Conservation (phyloP, 179 eudicot species). For the Silene coronaria region DNA sequence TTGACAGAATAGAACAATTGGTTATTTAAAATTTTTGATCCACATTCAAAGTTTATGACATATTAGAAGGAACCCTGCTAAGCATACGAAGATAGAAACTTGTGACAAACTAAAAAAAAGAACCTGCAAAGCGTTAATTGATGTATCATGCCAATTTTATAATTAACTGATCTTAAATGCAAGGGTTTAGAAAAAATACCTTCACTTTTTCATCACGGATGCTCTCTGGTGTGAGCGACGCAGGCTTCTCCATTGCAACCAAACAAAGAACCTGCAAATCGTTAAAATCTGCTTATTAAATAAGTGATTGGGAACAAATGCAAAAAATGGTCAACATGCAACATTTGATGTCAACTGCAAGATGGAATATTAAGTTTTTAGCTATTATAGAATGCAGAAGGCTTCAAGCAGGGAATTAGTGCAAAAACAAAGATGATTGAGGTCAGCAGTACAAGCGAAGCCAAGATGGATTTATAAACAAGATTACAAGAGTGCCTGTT, state of each 20-base stretch:
- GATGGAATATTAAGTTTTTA: neutral
- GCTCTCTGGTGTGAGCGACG: slow-evolving; percentile 84
- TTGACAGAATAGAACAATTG: neutral
- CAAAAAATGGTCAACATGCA: neutral
- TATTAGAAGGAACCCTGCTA: neutral
- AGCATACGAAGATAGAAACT: too few species aligned
- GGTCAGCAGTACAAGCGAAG: neutral
- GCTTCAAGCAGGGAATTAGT: neutral
- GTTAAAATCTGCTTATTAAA: neutral
- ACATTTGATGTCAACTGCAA: neutral
- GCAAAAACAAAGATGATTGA: neutral
- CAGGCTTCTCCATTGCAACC: slow-evolving; percentile 97
- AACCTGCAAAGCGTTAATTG: too few species aligned
- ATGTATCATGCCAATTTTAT: neutral
- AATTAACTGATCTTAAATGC: slow-evolving; percentile 3
- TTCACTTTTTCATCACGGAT: slow-evolving; percentile 98
- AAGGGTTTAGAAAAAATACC: slow-evolving; percentile 35
- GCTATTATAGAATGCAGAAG: neutral
- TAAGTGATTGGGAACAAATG: neutral
- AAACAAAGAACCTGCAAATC: slow-evolving; percentile 81
- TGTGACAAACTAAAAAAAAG: too few species aligned
- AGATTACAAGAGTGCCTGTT: too few species aligned
- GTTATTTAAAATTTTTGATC: neutral
- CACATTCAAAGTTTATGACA: neutral
- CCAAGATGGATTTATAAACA: neutral